Evolutionary conservation across 768 basidiomycete species (phyloP).

Genomic region (Leccinum truebloodii): DNA sequence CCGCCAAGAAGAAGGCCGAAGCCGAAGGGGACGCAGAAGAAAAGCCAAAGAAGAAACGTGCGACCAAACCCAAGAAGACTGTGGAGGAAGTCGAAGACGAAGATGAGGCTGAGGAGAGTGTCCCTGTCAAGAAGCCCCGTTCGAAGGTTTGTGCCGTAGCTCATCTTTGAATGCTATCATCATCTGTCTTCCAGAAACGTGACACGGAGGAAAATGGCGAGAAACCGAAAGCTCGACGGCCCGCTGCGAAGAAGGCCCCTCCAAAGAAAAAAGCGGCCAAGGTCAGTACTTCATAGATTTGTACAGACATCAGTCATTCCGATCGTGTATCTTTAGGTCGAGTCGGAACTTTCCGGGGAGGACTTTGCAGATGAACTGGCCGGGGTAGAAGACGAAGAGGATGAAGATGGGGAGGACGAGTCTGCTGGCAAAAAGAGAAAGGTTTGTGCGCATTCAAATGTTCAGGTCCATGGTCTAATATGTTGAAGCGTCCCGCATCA

Average conservation of each 20-base stretch:
- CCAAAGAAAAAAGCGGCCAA: constrained; percentile 46
- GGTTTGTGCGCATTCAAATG: constrained; percentile 38
- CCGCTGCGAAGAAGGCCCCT: constrained; percentile 46
- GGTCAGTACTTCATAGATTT: constrained; percentile 22
- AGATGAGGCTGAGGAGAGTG: constrained; percentile 35
- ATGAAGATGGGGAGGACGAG: constrained; percentile 40
- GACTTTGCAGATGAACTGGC: constrained; percentile 48
- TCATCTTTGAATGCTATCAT: constrained; percentile 12
- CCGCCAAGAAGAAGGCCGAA: constrained; percentile 37
- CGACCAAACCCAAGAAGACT: constrained; percentile 31
- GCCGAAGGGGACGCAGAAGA: constrained; percentile 37
- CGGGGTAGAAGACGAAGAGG: constrained; percentile 50
- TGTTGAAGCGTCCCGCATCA: constrained; percentile 40
- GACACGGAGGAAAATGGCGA: constrained; percentile 36
- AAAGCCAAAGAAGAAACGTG: constrained; percentile 39
- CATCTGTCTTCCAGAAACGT: constrained; percentile 28
- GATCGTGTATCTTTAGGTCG: constrained; percentile 20
- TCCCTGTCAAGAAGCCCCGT: constrained; percentile 37
- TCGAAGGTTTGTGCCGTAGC: constrained; percentile 34
- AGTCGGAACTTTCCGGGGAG: constrained; percentile 45
- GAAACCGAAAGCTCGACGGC: constrained; percentile 52
- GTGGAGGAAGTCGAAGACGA: constrained; percentile 39
- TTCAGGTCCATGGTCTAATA: constrained; percentile 6
- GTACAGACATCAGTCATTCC: neutral
- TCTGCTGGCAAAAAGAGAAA: constrained; percentile 65